phyloP scores from a whole-genome alignment of 176 grass and related monocot genomes.

The Ananas comosus region DNA sequence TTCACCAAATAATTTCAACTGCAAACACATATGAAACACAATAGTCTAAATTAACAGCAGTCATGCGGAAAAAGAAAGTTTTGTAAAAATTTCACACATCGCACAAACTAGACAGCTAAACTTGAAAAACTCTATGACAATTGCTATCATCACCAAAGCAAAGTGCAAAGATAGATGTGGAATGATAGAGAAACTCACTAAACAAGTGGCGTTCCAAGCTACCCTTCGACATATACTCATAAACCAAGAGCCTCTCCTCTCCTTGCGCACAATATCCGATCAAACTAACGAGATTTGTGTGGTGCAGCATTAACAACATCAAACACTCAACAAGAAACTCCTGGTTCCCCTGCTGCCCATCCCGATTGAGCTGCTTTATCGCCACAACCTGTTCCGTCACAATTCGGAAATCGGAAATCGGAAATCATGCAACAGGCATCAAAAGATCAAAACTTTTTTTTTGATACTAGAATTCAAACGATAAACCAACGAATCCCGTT shows the following conservation, averaged over 20 bases:
- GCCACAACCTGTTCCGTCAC: constrained; percentile 28
- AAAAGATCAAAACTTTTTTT: constrained; percentile 2
- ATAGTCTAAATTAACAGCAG: too few relatives aligned
- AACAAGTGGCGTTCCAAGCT: constrained; percentile 40
- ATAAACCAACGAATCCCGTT: background rate
- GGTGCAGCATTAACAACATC: constrained; percentile 40
- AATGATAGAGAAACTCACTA: constrained; percentile 14
- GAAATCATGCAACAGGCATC: constrained; percentile 1
- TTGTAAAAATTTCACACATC: too few relatives aligned
- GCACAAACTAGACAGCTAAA: background rate
- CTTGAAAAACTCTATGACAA: background rate
- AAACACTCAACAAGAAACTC: constrained; percentile 42
- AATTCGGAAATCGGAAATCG: background rate
- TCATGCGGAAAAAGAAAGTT: too few relatives aligned
- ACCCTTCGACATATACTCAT: constrained; percentile 38
- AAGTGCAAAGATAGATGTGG: background rate
- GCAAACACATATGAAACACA: too few relatives aligned
- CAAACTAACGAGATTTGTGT: constrained; percentile 35
- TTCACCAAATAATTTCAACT: too few relatives aligned
- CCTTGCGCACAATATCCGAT: constrained; percentile 34
- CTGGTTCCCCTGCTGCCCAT: constrained; percentile 25
- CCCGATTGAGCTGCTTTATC: constrained; percentile 35
- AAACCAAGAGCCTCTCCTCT: constrained; percentile 34
- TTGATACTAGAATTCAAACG: background rate
- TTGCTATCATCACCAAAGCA: background rate